These are phyloP conservation scores for Medicago truncatula DNA, from an alignment of 306 rosid species.

Conservation along the genomic window DNA sequence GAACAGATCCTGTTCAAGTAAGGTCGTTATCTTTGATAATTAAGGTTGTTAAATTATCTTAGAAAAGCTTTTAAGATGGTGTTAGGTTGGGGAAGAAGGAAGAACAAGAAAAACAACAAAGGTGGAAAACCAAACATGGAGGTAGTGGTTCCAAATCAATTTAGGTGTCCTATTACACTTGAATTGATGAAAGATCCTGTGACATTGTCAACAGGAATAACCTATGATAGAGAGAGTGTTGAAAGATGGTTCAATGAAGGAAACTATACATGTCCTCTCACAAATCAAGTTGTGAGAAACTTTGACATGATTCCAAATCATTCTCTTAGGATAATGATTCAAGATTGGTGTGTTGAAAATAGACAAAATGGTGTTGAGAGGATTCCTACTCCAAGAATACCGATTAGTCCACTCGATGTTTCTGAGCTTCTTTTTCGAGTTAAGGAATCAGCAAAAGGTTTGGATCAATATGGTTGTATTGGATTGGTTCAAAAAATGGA, in stretches of 20 bases:
- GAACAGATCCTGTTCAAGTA: too few species aligned
- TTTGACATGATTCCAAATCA: conserved; percentile 76
- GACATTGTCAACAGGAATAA: conserved; percentile 77
- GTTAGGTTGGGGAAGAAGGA: conserved; percentile 64
- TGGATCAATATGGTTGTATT: conserved; percentile 54
- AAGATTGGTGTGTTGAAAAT: conserved; percentile 77
- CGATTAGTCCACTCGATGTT: conserved; percentile 53
- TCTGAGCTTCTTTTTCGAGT: conserved; percentile 45
- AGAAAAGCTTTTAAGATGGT: conserved; percentile 46
- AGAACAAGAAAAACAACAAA: conserved; percentile 11
- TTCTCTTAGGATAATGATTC: conserved; percentile 65
- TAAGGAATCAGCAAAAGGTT: conserved; percentile 26
- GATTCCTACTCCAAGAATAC: conserved; percentile 71
- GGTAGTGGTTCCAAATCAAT: conserved; percentile 62
- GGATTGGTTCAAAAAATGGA: conserved; percentile 52
- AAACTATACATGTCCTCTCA: conserved; percentile 67
- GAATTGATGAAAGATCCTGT: conserved; percentile 88
- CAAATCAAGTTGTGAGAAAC: conserved; percentile 57
- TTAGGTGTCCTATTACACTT: conserved; percentile 69
- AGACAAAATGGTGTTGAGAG: conserved; percentile 60
- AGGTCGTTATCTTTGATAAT: too few species aligned
- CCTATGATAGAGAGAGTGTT: conserved; percentile 70
- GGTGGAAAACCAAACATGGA: conserved; percentile 43
- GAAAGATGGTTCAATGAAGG: conserved; percentile 79
- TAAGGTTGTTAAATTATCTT: background rate